Evolutionary conservation across 192 early-diverging fungal genomes (phyloP).

Genomic region (Podila verticillata): DNA sequence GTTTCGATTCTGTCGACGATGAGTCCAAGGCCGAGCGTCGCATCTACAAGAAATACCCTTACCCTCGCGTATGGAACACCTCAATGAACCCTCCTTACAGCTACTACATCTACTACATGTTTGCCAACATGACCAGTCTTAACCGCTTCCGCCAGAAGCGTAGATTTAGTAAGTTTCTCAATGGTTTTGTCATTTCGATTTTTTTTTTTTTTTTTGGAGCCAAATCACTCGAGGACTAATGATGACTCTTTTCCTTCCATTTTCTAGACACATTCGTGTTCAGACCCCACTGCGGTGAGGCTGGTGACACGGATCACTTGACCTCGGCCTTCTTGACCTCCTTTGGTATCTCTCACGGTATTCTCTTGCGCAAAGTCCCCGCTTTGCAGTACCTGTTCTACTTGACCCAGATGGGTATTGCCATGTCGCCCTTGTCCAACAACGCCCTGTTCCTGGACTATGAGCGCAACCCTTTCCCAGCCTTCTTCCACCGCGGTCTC

Average conservation of each 20-base stretch:
- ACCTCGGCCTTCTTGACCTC: constrained; percentile 90
- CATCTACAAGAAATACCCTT: constrained; percentile 87
- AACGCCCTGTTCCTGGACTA: constrained; percentile 96
- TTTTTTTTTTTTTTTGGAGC: neutral
- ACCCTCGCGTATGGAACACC: constrained; percentile 71
- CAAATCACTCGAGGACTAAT: neutral
- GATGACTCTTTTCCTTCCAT: neutral
- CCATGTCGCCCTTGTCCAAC: constrained; percentile 98
- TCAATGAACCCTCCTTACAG: constrained; percentile 93
- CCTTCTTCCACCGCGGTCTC: constrained; percentile 95
- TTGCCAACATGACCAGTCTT: constrained; percentile 86
- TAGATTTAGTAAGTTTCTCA: constrained; percentile 76
- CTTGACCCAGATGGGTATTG: constrained; percentile 94
- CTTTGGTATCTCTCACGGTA: constrained; percentile 94
- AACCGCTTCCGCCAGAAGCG: constrained; percentile 86
- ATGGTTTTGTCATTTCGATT: neutral
- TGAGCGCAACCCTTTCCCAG: constrained; percentile 92
- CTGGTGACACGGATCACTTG: constrained; percentile 96
- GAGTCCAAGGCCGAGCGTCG: constrained; percentile 92
- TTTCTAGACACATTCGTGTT: constrained; percentile 88
- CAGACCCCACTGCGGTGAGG: constrained; percentile 95
- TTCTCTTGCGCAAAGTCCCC: constrained; percentile 94
- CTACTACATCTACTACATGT: constrained; percentile 95
- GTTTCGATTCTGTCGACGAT: constrained; percentile 96
- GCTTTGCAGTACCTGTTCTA: constrained; percentile 97